Conservation (phyloP, 2,329 filamentous ascomycete genomes). For the Metarhizium guizhouense region DNA sequence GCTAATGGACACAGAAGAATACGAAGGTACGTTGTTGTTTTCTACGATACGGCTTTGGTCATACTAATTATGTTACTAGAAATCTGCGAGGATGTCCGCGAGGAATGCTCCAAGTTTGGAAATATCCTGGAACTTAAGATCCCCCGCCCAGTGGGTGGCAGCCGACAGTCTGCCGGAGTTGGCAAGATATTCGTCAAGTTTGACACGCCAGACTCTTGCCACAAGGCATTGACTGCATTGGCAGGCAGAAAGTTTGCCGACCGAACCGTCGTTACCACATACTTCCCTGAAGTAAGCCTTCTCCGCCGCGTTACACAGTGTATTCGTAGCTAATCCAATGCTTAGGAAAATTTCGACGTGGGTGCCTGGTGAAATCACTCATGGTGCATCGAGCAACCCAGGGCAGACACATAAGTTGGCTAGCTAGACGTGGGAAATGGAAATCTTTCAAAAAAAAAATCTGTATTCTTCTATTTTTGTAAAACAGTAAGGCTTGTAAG, state of each 20-base stretch:
- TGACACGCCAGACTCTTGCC: conserved; percentile 65
- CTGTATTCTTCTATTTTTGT: conserved; percentile 7
- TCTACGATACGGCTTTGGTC: background rate
- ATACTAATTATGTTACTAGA: conserved; percentile 43
- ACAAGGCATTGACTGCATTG: conserved; percentile 78
- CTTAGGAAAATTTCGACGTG: conserved; percentile 86
- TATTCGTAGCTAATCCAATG: conserved; percentile 20
- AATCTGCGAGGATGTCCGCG: conserved; percentile 89
- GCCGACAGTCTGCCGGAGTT: conserved; percentile 76
- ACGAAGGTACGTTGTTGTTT: conserved; percentile 59
- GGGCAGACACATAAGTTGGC: conserved; percentile 4
- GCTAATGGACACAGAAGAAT: conserved; percentile 87
- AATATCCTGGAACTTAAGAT: conserved; percentile 83
- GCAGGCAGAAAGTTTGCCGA: conserved; percentile 95
- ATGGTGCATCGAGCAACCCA: background rate
- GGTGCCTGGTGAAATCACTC: conserved; percentile 60
- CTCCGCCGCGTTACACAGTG: background rate
- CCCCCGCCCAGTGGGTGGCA: conserved; percentile 74
- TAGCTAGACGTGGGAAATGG: conserved; percentile 6
- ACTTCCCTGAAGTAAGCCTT: conserved; percentile 74
- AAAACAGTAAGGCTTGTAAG: conserved; percentile 9
- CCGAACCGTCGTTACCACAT: conserved; percentile 91
- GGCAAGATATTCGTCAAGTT: conserved; percentile 99
- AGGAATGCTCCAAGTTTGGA: conserved; percentile 91
- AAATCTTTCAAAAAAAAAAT: conserved; percentile 2